A percentile compares a stretch with the other conserved stretches of the same genome.
These are phyloP conservation scores for Leptoxyphium fumago DNA, from an alignment of 2,329 filamentous ascomycete genomes.

Conservation along the genomic window DNA sequence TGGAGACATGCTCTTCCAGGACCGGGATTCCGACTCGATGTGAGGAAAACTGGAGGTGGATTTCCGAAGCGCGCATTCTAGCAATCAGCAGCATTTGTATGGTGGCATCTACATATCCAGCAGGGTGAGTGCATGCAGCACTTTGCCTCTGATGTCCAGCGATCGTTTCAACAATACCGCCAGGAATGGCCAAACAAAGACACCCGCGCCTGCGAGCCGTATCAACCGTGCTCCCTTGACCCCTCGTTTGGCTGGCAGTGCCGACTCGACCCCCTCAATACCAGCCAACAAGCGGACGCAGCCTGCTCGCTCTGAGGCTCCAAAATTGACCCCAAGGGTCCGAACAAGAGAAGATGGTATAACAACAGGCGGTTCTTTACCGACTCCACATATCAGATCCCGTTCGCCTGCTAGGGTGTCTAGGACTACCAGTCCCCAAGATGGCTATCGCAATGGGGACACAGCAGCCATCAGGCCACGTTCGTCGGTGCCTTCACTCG, in stretches of 20 bases:
- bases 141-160: conserved; percentile 5
- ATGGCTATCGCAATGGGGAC: conserved; percentile 20
- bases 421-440: not conserved
- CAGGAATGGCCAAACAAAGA: conserved; percentile 48
- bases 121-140: not conserved
- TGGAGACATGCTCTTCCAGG: no score
- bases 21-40: no score
- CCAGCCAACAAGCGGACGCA: conserved; percentile 17
- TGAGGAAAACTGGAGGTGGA: no score
- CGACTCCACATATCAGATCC: not conserved
- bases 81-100: not conserved
- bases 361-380: not conserved
- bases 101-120: not conserved
- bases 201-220: conserved; percentile 50
- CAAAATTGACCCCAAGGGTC: conserved; percentile 17
- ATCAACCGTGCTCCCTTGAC: conserved; percentile 41
- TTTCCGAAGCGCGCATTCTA: not conserved
- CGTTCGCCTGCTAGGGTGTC: not conserved
- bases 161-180: conserved; percentile 27
- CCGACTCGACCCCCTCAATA: conserved; percentile 15
- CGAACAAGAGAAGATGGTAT: conserved; percentile 27
- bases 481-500: conserved; percentile 41
- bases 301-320: conserved; percentile 23
- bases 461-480: conserved; percentile 63
- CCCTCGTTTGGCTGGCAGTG: conserved; percentile 35